phyloP scores from a whole-genome alignment of 23 red algal species.

The Gracilaria gracilis region DNA sequence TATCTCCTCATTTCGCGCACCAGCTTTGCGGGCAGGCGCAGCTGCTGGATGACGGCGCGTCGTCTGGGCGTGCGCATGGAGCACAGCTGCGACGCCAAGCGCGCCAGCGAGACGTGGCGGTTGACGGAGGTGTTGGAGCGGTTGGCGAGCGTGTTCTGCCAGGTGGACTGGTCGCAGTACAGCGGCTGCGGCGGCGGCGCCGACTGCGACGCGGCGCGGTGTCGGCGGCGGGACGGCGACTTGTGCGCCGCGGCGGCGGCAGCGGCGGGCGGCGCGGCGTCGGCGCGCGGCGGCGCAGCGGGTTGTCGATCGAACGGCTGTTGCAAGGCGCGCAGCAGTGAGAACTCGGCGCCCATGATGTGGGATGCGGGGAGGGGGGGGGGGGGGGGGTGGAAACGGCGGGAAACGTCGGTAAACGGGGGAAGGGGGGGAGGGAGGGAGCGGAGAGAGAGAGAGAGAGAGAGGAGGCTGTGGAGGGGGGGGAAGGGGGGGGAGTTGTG shows the following conservation, averaged over 20 bases:
- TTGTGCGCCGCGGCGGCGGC: background rate
- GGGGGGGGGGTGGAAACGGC: background rate
- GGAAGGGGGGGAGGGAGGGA: conserved; percentile 4
- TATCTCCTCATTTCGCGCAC: conserved; percentile 23
- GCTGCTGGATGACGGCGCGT: conserved; percentile 3
- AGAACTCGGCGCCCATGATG: conserved; percentile 24
- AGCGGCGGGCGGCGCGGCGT: background rate
- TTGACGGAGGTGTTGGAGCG: conserved; percentile 28
- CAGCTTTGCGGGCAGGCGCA: background rate
- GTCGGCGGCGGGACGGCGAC: background rate
- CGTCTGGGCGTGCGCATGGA: background rate
- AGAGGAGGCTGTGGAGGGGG: conserved; percentile 3
- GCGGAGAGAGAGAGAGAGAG: background rate
- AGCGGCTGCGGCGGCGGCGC: background rate
- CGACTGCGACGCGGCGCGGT: background rate
- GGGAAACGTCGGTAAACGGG: background rate
- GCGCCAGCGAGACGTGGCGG: conserved; percentile 10
- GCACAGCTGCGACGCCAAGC: conserved; percentile 3
- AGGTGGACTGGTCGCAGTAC: conserved; percentile 11
- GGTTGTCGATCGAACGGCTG: background rate
- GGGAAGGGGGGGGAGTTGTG: background rate
- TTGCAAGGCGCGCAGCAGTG: conserved; percentile 7
- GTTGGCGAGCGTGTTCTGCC: conserved; percentile 26
- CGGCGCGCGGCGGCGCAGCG: background rate
- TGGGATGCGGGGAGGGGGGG: background rate